Conservation (phyloP, 2,329 filamentous ascomycete species). For the Penicillium sp. region DNA sequence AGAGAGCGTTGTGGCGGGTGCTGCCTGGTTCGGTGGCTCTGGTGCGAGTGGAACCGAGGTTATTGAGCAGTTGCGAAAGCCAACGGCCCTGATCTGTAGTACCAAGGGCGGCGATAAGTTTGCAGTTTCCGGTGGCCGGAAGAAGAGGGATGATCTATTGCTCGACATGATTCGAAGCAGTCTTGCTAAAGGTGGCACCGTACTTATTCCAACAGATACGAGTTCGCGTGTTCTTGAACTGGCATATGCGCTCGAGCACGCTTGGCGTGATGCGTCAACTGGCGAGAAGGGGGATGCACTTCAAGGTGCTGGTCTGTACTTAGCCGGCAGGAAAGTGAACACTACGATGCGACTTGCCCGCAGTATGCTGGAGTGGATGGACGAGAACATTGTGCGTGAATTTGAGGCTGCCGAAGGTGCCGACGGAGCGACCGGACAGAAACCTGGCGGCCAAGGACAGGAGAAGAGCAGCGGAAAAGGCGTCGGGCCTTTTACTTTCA, state of each 20-base stretch:
- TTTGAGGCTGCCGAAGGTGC: slow-evolving; percentile 67
- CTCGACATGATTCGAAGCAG: slow-evolving; percentile 79
- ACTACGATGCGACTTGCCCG: slow-evolving; percentile 88
- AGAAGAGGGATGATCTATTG: slow-evolving; percentile 81
- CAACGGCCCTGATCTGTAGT: slow-evolving; percentile 91
- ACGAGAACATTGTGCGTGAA: slow-evolving; percentile 88
- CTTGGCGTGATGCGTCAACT: slow-evolving; percentile 71
- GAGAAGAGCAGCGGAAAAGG: slow-evolving; percentile 45
- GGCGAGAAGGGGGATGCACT: slow-evolving; percentile 55
- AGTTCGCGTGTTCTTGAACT: slow-evolving; percentile 92
- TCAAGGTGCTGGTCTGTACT: slow-evolving; percentile 64
- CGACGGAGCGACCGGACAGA: slow-evolving; percentile 41
- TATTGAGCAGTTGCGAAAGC: slow-evolving; percentile 88
- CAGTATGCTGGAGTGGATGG: slow-evolving; percentile 99
- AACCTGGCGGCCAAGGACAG: slow-evolving; percentile 32
- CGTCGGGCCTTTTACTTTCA: slow-evolving; percentile 84
- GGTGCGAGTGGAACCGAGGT: slow-evolving; percentile 83
- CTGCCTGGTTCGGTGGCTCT: slow-evolving; percentile 86
- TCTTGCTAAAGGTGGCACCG: slow-evolving; percentile 79
- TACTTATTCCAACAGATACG: slow-evolving; percentile 91
- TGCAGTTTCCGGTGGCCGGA: slow-evolving; percentile 69
- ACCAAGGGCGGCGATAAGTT: slow-evolving; percentile 74
- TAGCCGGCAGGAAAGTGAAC: slow-evolving; percentile 82
- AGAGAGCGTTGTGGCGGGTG: slow-evolving; percentile 91
- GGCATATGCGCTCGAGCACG: slow-evolving; percentile 87